Evolutionary conservation across 768 basidiomycete genomes (phyloP).

Genomic region (Boletellus emodensis): DNA sequence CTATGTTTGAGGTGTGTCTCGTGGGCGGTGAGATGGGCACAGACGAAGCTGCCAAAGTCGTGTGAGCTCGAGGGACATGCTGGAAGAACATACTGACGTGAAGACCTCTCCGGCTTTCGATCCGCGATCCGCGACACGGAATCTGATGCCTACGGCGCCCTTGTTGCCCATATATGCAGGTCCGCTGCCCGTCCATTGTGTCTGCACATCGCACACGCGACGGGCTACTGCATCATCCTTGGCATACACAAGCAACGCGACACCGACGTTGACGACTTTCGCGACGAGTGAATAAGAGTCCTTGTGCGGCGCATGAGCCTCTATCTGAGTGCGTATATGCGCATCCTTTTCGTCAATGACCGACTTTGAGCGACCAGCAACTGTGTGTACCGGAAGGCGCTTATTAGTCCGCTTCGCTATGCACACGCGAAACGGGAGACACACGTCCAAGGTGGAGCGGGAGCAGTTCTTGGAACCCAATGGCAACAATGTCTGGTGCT

Average conservation of each 20-base stretch:
- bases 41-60: conserved; percentile 65
- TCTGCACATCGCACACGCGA: conserved; percentile 60
- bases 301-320: conserved; percentile 64
- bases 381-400: conserved; percentile 36
- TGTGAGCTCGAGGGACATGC: conserved; percentile 2
- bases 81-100: conserved; percentile 56
- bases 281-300: conserved; percentile 77
- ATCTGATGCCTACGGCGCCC: conserved; percentile 85
- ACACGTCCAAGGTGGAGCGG: conserved; percentile 83
- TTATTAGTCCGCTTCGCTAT: background rate
- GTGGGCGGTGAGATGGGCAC: conserved; percentile 88
- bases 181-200: conserved; percentile 72
- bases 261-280: conserved; percentile 78
- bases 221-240: conserved; percentile 64
- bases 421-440: conserved; percentile 30
- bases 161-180: conserved; percentile 89
- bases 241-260: conserved; percentile 85
- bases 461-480: conserved; percentile 91
- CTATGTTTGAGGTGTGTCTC: conserved; percentile 59
- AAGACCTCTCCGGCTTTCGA: conserved; percentile 66
- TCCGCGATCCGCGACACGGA: conserved; percentile 60
- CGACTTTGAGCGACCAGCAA: conserved; percentile 69
- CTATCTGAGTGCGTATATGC: conserved; percentile 73
- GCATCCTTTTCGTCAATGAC: conserved; percentile 66
- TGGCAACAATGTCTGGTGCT: conserved; percentile 82